Percentiles rank a stretch among this genome's conserved stretches.
Conservation (phyloP, 2,329 filamentous ascomycete genomes). For the Diplodia corticola region DNA sequence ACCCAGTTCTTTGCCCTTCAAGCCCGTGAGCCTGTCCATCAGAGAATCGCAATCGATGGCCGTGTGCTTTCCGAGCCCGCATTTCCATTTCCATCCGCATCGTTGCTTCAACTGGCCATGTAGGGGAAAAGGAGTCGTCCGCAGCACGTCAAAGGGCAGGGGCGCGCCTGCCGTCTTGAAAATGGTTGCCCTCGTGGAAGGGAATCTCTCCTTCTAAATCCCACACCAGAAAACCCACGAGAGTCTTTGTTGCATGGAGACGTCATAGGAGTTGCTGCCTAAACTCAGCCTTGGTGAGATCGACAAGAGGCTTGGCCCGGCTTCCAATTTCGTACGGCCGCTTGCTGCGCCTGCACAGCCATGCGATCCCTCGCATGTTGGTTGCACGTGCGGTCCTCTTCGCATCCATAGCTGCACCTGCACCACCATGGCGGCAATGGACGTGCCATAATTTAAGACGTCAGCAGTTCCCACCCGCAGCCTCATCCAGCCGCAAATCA, state of each 20-base stretch:
- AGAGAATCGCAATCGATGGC: no score
- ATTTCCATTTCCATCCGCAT: no score
- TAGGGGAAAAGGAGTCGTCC: no score
- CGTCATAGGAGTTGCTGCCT: background rate
- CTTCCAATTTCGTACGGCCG: background rate
- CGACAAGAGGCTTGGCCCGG: background rate
- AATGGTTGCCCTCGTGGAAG: no score
- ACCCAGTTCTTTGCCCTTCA: no score
- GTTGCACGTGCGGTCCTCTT: background rate
- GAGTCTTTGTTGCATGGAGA: background rate
- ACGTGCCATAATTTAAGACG: slow-evolving; percentile 1
- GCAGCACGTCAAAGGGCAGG: no score
- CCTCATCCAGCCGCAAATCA: background rate
- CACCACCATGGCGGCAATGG: background rate
- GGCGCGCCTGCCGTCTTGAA: no score
- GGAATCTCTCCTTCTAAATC: background rate
- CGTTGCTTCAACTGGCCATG: no score
- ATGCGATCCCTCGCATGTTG: slow-evolving; percentile 10
- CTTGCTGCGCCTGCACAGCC: background rate
- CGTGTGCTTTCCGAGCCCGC: no score
- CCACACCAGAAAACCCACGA: background rate
- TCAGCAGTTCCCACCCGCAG: background rate
- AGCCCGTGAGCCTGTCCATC: no score
- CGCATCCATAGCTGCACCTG: background rate
- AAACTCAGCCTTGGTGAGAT: background rate